A percentile compares a stretch with the other conserved stretches of the same genome.
Evolutionary conservation across 2,329 filamentous ascomycete genomes (phyloP).

Genomic region (Fusarium chlamydosporum): DNA sequence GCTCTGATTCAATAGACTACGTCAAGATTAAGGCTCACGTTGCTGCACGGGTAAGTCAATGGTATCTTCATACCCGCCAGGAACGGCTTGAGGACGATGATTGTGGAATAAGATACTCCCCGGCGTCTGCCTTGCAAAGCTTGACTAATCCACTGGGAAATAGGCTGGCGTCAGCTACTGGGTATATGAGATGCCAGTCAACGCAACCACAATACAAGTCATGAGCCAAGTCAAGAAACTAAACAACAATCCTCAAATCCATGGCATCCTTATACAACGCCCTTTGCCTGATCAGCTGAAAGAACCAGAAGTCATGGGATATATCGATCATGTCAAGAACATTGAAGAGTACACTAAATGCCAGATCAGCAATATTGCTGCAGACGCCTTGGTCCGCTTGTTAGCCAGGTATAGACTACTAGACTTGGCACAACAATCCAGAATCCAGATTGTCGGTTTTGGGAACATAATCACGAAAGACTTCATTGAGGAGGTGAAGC

Average conservation of each 20-base stretch:
- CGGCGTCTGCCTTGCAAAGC: not conserved
- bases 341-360: constrained; percentile 7
- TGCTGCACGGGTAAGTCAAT: constrained; percentile 8
- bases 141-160: not conserved
- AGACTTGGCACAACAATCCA: not conserved
- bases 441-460: not conserved
- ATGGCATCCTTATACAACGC: constrained; percentile 13
- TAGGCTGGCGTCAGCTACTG: constrained; percentile 12
- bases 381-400: constrained; percentile 7
- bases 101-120: not conserved
- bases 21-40: constrained; percentile 12
- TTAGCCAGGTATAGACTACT: not conserved
- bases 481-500: constrained; percentile 7
- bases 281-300: not conserved
- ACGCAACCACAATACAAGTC: constrained; percentile 2
- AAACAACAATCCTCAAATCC: constrained; percentile 4
- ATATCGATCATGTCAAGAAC: not conserved
- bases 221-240: constrained; percentile 4
- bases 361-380: not conserved
- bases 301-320: not conserved
- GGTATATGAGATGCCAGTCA: constrained; percentile 11
- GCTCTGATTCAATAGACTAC: not conserved
- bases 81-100: not conserved
- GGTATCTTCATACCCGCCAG: not conserved
- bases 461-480: constrained; percentile 2